Evolutionary conservation across 306 rosid genomes (phyloP), one percentile per base, ranked within the genome.

Genomic region (Mimosa bimucronata): DNA sequence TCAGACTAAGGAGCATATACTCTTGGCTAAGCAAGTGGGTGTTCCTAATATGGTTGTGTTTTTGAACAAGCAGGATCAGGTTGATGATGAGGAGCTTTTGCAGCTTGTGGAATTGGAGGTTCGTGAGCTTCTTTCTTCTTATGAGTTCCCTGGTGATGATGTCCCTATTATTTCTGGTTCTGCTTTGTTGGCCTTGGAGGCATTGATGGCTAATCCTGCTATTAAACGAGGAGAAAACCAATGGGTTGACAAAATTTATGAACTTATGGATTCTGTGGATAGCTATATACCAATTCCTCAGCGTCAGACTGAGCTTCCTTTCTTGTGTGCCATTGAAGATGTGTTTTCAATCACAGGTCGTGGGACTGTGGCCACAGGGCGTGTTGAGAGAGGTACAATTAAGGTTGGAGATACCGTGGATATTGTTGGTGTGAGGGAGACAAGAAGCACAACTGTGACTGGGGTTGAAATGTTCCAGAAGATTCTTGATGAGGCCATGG

Each of bases 401-500:
- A 89, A 48, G 83, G 91, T 87, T 9, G 96, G 94, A 12, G 97
- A 92, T 0, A 84, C 86, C 0, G 96, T 90, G 15, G 97, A 92
- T 14, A 82, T 92, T 76, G 97, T 92, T 42, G 97, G 97, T 12
- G 77, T 92, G 80, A 92, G 34, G 91, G 96, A 92, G 0, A 92
- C 97, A 0, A 83, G 96, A 58, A 89, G 14, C 68, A 91, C 96
- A 0, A 92, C 94, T 0, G 97, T 92, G 8, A 92, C 97, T 14
- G 97, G 97, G 25, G 97, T 92, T 16, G 97, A 92, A 40, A 92
- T 92, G 97, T 92, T 92, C 77, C 95, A 91, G 92, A 92, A 92
- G 74, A 89, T 91, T 85, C 88, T 92, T 16, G 97, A 92, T 31
- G 96, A 91, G 18, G 97, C 96, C 5, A 11, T 89, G 92, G 97